Base-by-base conservation (phyloP, 371 early-diverging fungal genomes). In the Mucor mucedo region DNA sequence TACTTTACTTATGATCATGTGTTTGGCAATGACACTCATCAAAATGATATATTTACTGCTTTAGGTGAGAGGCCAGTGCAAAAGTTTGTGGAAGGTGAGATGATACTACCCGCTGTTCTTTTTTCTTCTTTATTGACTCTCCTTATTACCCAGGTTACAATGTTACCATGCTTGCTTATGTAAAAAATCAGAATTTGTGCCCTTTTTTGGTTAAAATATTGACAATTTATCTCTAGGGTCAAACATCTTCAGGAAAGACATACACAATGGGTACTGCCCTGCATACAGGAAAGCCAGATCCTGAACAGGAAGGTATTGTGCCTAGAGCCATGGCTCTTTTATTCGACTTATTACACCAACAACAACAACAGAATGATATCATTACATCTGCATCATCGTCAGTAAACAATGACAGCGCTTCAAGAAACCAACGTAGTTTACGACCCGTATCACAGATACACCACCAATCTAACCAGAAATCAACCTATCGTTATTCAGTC, bases 161-260 rank as follows among this genome's bases (percentile, higher is more conserved):
- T 84, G 95, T 90, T 45, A 98, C 93, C n/a, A 91, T 95, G 57
- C 87, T 99, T 65, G 99, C 99, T 30, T 99, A 99, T 85, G 99
- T 82, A 72, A 88, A 90, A 53, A 90, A 53, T 82, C 74, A 40
- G n/a, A n/a, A 41, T 62, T 82, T 28, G 69, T 66, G 45, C 63
- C 27, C 10, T 10, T 50, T 30, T 30, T 10, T 16, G 11, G 62
- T 16, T 33, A 14, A 45, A 49, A 27, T 29, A 21, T 52, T 50
- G 30, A 9, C 40, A 35, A 47, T 33, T 49, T 42, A 4, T n/a
- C 7, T 47, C 8, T 47, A 82, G 83, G 83, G 93, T 16, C 95
- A 98, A 84, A 95, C 95, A 13, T 94, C 95, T 7, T 93, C 93
- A 9, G 99, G 99, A 55, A 99, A 99, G 82, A 99, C 99, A 5